phyloP scores from a whole-genome alignment of 2,329 filamentous ascomycete genomes.

The Exophiala phaeomuriformis region DNA sequence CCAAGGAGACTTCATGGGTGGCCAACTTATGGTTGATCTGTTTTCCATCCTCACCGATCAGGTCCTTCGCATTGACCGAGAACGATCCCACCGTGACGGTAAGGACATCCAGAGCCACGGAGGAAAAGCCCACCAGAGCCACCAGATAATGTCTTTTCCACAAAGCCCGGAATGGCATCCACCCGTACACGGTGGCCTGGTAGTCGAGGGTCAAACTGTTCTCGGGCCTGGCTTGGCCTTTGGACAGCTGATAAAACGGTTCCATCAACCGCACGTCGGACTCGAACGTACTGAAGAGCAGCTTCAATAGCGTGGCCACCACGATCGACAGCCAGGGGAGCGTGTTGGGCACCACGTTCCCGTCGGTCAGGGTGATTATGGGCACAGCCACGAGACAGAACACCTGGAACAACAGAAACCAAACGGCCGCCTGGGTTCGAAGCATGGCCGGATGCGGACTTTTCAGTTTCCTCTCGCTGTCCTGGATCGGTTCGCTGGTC shows the following conservation, averaged over 20 bases:
- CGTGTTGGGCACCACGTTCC: slow-evolving; percentile 35
- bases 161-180: slow-evolving; percentile 38
- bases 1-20: slow-evolving; percentile 28
- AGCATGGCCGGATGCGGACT: slow-evolving; percentile 43
- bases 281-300: slow-evolving; percentile 44
- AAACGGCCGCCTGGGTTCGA: slow-evolving; percentile 34
- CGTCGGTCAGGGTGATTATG: slow-evolving; percentile 37
- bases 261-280: slow-evolving; percentile 43
- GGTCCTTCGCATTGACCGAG: slow-evolving; percentile 39
- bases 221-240: slow-evolving; percentile 39
- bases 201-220: slow-evolving; percentile 45
- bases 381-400: slow-evolving; percentile 37
- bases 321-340: slow-evolving; percentile 42
- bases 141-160: slow-evolving; percentile 42
- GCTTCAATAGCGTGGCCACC: slow-evolving; percentile 40
- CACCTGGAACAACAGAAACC: slow-evolving; percentile 37
- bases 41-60: slow-evolving; percentile 24
- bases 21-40: too few relatives aligned
- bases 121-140: slow-evolving; percentile 39
- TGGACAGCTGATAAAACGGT: slow-evolving; percentile 42
- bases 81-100: slow-evolving; percentile 45
- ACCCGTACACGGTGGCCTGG: slow-evolving; percentile 42
- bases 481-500: slow-evolving; percentile 27
- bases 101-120: slow-evolving; percentile 41
- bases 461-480: slow-evolving; percentile 28